A percentile compares a stretch with the other conserved stretches of the same genome.
phyloP scores from a whole-genome alignment of 805 yeast genomes.

The Torulaspora indica region DNA sequence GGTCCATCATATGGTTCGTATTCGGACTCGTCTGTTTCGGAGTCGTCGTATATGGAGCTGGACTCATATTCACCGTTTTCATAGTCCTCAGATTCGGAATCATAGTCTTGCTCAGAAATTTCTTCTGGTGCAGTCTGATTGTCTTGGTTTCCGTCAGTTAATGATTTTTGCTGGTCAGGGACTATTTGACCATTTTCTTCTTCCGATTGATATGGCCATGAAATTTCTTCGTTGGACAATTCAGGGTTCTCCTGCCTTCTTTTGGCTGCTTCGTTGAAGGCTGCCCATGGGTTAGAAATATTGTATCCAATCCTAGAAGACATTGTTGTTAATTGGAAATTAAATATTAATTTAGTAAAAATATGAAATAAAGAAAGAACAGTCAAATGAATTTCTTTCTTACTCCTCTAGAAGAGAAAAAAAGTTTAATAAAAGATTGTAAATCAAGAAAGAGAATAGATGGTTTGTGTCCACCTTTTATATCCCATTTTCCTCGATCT shows the following conservation, averaged over 20 bases:
- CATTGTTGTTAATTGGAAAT: background rate
- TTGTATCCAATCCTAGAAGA: too few relatives aligned
- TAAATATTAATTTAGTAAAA: background rate
- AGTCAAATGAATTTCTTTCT: background rate
- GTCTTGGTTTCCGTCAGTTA: too few relatives aligned
- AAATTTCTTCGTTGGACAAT: background rate
- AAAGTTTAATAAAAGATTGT: too few relatives aligned
- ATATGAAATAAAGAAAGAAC: background rate
- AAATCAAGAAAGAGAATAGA: too few relatives aligned
- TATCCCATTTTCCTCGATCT: too few relatives aligned
- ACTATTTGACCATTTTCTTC: too few relatives aligned
- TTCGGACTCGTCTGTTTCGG: background rate
- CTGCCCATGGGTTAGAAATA: background rate
- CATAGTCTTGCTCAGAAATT: background rate
- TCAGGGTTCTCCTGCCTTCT: background rate
- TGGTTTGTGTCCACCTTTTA: too few relatives aligned
- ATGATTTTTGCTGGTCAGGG: too few relatives aligned
- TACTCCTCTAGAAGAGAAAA: too few relatives aligned
- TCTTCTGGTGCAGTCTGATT: too few relatives aligned
- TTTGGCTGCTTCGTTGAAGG: conserved; percentile 1
- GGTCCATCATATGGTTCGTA: background rate
- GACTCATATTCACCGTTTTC: background rate
- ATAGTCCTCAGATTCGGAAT: background rate
- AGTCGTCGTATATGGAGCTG: background rate
- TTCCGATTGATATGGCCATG: too few relatives aligned